Conservation (phyloP, 345 rosid species). For the Pistacia integerrima region DNA sequence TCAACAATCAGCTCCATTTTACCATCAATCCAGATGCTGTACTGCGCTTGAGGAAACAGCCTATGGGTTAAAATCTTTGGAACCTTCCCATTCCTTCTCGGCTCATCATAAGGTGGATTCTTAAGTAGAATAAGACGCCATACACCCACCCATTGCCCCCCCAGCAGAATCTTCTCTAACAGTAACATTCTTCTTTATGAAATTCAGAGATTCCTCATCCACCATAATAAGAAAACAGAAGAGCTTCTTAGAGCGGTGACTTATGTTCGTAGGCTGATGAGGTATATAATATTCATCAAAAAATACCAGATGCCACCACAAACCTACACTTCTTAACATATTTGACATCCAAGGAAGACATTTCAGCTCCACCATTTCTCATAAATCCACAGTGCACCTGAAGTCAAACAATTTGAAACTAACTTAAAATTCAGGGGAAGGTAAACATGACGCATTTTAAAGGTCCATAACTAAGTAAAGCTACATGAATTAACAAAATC, state of each 20-base stretch:
- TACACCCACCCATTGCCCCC: conserved; percentile 87
- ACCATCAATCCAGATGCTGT: conserved; percentile 99
- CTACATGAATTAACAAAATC: neutral
- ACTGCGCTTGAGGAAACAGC: conserved; percentile 86
- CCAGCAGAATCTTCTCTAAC: conserved; percentile 62
- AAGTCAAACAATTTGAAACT: conserved; percentile 14
- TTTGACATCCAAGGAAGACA: conserved; percentile 61
- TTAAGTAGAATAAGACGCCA: conserved; percentile 91
- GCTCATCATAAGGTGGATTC: conserved; percentile 91
- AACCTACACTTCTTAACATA: conserved; percentile 78
- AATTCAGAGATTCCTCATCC: conserved; percentile 74
- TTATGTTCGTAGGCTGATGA: conserved; percentile 85
- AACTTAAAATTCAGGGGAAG: neutral
- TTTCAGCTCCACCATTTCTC: conserved; percentile 82
- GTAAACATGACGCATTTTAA: neutral
- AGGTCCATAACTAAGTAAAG: neutral
- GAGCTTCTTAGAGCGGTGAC: conserved; percentile 69
- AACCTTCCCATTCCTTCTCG: conserved; percentile 95
- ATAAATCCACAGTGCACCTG: conserved; percentile 94
- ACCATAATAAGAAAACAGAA: conserved; percentile 94
- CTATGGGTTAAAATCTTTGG: conserved; percentile 97
- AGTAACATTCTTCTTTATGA: conserved; percentile 65
- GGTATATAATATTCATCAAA: conserved; percentile 91
- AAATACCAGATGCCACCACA: conserved; percentile 94
- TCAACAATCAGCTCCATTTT: conserved; percentile 97